Evolutionary conservation across 1,284 basidiomycete species (phyloP).

Genomic region (Sporisorium graminicola): DNA sequence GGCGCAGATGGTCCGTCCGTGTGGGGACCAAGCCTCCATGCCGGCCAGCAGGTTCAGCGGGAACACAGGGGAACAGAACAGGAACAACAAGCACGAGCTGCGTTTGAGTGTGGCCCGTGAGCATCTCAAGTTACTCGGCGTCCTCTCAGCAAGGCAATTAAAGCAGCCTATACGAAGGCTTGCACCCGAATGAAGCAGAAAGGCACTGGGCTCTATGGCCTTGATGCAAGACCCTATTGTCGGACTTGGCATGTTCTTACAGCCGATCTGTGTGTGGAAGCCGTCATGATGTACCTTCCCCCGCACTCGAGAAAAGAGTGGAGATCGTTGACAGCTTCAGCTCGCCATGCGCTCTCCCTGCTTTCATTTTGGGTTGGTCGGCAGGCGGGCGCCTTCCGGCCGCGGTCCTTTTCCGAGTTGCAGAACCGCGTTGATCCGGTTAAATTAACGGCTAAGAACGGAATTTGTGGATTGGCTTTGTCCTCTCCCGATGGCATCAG

Average conservation of each 20-base stretch:
- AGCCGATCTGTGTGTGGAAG: background rate
- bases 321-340: constrained; percentile 1
- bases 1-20: background rate
- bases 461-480: too few relatives aligned
- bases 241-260: background rate
- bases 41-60: background rate
- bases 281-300: background rate
- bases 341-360: background rate
- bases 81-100: background rate
- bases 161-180: too few relatives aligned
- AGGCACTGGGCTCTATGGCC: too few relatives aligned
- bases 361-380: background rate
- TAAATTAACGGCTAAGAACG: too few relatives aligned
- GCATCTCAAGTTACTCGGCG: background rate
- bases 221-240: background rate
- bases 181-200: too few relatives aligned
- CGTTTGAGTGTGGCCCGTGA: constrained; percentile 1
- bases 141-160: too few relatives aligned
- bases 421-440: background rate
- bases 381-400: constrained; percentile 25
- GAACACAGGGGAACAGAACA: background rate
- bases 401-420: constrained; percentile 23
- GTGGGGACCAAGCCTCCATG: background rate
- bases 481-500: background rate
- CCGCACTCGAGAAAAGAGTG: background rate